Base-by-base conservation (phyloP, 495 filamentous ascomycete genomes). In the Margaritispora aquatica region DNA sequence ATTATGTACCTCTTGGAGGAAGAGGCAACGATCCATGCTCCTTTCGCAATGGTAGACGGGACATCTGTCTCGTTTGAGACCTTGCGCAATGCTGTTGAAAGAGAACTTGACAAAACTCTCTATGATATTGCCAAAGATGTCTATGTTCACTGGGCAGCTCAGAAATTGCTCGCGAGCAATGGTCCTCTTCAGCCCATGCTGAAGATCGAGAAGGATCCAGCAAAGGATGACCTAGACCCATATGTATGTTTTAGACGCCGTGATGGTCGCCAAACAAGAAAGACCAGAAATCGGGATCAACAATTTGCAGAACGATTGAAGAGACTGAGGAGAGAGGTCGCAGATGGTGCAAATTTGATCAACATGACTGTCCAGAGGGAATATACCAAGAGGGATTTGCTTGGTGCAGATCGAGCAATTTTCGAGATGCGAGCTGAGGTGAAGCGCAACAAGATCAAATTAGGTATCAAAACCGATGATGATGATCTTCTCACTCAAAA, bases 201-300 rank as follows among this genome's bases (percentile, higher is more conserved):
- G 71, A 97, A 96, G 83, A 90, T 96, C 55, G 95, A 97, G 75
- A 92, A 84, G 41, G 88, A 90, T 50, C 85, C 87, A 69, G 94
- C 97, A 55, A 96, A 87, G 48, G 94, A 98, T 71, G 94, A 98
- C 64, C 82, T 88, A 63, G 94, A 98, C 74, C 95, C 94, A 55
- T 98, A 95, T 70, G 92, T 98, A 70, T 98, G 94, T 75, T 98
- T 98, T 82, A 86, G 94, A 61, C 88, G 95, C 55, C 89, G 95
- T 47, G 94, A 98, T 71, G 89, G 96, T 31, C 89, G 94, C 41
- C 90, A 94, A 71, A 90, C 90, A 51, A 87, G 94, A 63, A 97
- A 97, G 75, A 98, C 94, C 29, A 86, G 94, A 67, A 88, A 90
- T 49, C 82, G 94, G 66, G 95, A 97, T 77, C 88, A 89, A 19